Evolutionary conservation across 768 basidiomycete genomes (phyloP).

Genomic region (Boletus pseudopeckii): DNA sequence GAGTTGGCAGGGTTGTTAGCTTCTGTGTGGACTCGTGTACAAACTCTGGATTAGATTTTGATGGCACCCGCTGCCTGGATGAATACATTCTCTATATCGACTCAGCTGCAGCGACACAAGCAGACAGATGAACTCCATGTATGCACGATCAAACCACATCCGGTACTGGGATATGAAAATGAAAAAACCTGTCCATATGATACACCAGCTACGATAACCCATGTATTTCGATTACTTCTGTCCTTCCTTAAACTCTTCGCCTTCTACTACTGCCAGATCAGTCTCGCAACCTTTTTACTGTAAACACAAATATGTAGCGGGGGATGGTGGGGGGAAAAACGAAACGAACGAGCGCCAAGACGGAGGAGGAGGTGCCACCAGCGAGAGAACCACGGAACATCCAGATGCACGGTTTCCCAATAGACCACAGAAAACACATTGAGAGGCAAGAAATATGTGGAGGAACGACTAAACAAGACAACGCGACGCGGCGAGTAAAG

Average conservation of each 20-base stretch:
- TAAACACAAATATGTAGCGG: constrained; percentile 21
- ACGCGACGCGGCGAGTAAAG: constrained; percentile 28
- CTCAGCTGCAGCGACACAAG: not conserved
- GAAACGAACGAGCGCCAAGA: constrained; percentile 13
- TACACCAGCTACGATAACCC: constrained; percentile 28
- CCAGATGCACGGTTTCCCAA: constrained; percentile 20
- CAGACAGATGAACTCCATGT: not conserved
- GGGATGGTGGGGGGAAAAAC: not conserved
- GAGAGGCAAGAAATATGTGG: constrained; percentile 23
- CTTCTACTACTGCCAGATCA: constrained; percentile 31
- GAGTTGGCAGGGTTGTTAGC: constrained; percentile 46
- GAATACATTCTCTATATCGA: not conserved
- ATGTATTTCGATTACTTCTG: constrained; percentile 33
- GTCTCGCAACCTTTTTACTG: constrained; percentile 21
- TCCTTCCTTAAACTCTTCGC: constrained; percentile 23
- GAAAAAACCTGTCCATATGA: constrained; percentile 23
- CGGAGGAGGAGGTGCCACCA: constrained; percentile 7
- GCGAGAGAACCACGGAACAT: constrained; percentile 15
- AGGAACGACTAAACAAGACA: constrained; percentile 28
- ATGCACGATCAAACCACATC: not conserved
- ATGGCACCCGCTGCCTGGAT: not conserved
- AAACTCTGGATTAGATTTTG: not conserved
- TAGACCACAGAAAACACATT: constrained; percentile 20
- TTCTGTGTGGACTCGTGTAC: not conserved
- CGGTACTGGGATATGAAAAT: not conserved